These are phyloP conservation scores for Dissoconium aciculare DNA, from an alignment of 2,329 filamentous ascomycete genomes.

Conservation along the genomic window DNA sequence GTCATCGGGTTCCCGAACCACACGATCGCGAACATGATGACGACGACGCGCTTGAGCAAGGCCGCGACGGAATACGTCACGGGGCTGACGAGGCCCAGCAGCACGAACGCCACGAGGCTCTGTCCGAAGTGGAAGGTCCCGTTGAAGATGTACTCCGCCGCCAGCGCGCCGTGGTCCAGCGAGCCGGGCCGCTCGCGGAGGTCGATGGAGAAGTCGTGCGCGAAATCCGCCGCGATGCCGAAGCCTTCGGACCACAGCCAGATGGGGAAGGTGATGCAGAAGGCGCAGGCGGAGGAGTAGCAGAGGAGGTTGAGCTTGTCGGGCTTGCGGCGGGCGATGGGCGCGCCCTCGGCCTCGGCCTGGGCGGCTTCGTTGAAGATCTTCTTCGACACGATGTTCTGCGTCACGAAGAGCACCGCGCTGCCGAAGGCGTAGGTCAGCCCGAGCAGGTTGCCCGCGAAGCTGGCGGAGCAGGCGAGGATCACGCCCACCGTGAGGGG, in stretches of 20 bases:
- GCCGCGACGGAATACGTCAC: slow-evolving; percentile 96
- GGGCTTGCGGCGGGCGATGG: slow-evolving; percentile 56
- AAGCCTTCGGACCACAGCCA: slow-evolving; percentile 90
- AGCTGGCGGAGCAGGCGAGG: slow-evolving; percentile 85
- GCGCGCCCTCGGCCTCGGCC: slow-evolving; percentile 59
- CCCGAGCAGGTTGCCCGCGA: slow-evolving; percentile 80
- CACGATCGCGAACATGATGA: slow-evolving; percentile 84
- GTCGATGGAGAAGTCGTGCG: slow-evolving; percentile 65
- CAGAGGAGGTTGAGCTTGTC: slow-evolving; percentile 94
- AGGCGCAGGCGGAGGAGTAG: slow-evolving; percentile 91
- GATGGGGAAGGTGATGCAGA: slow-evolving; percentile 72
- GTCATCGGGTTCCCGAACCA: slow-evolving; percentile 94
- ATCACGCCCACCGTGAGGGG: slow-evolving; percentile 89
- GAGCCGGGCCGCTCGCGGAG: slow-evolving; percentile 64
- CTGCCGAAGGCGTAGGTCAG: slow-evolving; percentile 76
- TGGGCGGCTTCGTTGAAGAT: slow-evolving; percentile 89
- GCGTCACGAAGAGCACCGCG: slow-evolving; percentile 89
- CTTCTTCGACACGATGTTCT: slow-evolving; percentile 97
- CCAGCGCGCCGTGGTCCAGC: slow-evolving; percentile 44
- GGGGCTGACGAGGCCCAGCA: slow-evolving; percentile 84
- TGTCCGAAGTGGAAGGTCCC: slow-evolving; percentile 93
- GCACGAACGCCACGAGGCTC: slow-evolving; percentile 84
- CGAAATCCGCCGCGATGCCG: slow-evolving; percentile 58
- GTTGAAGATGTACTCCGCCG: slow-evolving; percentile 89
- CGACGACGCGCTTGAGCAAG: slow-evolving; percentile 91